Evolutionary conservation across 2,329 filamentous ascomycete genomes (phyloP).

Genomic region (Aspergillus sp.): DNA sequence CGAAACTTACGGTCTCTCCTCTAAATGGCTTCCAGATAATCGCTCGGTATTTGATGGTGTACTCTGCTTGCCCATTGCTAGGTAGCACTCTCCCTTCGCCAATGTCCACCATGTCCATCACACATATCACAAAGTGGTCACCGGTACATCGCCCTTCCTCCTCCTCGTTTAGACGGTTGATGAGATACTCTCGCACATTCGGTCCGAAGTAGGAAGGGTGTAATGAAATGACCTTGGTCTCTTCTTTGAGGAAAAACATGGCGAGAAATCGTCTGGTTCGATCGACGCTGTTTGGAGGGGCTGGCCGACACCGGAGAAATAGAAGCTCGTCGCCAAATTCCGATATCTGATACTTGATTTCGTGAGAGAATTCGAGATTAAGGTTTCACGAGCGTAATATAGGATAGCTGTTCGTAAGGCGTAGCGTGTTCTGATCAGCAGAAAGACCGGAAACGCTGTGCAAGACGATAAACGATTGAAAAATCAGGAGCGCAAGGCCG

Average conservation of each 20-base stretch:
- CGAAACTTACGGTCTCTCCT: slow-evolving; percentile 82
- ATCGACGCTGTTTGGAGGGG: not conserved
- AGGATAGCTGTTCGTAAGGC: not conserved
- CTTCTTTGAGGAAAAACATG: slow-evolving; percentile 99
- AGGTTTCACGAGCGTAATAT: not conserved
- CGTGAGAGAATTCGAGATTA: not conserved
- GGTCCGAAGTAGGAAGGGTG: slow-evolving; percentile 97
- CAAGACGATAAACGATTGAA: slow-evolving; percentile 11
- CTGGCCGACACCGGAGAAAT: not conserved
- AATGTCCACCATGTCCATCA: slow-evolving; percentile 95
- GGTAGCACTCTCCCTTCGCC: slow-evolving; percentile 91
- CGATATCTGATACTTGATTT: not conserved
- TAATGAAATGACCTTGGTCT: slow-evolving; percentile 91
- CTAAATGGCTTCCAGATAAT: slow-evolving; percentile 98
- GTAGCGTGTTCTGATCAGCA: not conserved
- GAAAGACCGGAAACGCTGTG: slow-evolving; percentile 11
- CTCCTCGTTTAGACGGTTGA: slow-evolving; percentile 84
- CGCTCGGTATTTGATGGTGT: slow-evolving; percentile 91
- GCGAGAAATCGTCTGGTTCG: slow-evolving; percentile 27
- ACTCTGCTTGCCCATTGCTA: slow-evolving; percentile 88
- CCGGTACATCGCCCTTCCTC: slow-evolving; percentile 95
- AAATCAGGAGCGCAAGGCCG: slow-evolving; percentile 19
- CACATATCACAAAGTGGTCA: slow-evolving; percentile 96
- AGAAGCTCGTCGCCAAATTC: not conserved
- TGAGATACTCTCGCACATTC: slow-evolving; percentile 90